These are phyloP conservation scores for Cystobasidiaceae sp. DNA, from an alignment of 1,284 basidiomycete genomes.

Conservation along the genomic window DNA sequence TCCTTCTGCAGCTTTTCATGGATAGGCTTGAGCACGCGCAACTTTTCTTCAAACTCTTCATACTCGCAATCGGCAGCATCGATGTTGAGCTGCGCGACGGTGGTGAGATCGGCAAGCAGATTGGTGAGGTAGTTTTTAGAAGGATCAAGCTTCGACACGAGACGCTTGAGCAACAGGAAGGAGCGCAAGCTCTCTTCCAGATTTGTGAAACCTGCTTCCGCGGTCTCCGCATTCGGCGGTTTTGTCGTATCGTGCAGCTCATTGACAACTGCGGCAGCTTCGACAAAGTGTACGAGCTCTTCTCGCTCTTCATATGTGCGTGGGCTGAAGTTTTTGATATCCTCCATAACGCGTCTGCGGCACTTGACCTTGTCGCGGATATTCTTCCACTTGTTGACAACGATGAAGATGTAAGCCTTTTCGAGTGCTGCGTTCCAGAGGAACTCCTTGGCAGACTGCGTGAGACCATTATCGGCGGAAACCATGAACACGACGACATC, in stretches of 20 bases:
- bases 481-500: conserved; percentile 99
- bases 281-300: conserved; percentile 97
- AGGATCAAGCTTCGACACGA: conserved; percentile 91
- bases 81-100: conserved; percentile 80
- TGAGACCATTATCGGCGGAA: conserved; percentile 98
- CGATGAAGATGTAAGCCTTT: conserved; percentile 97
- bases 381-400: conserved; percentile 96
- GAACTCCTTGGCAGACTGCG: conserved; percentile 92
- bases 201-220: conserved; percentile 68
- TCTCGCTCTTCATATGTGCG: conserved; percentile 83
- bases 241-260: conserved; percentile 47
- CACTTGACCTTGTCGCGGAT: conserved; percentile 96
- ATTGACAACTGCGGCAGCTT: conserved; percentile 57
- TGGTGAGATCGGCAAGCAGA: conserved; percentile 78
- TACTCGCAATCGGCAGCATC: conserved; percentile 76
- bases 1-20: conserved; percentile 78
- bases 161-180: conserved; percentile 91
- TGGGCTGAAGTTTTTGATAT: conserved; percentile 88
- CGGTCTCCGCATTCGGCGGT: conserved; percentile 36
- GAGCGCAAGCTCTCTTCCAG: conserved; percentile 89
- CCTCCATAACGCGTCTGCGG: conserved; percentile 79
- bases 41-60: conserved; percentile 65
- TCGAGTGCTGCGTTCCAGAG: conserved; percentile 88
- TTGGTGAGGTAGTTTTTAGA: conserved; percentile 90
- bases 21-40: conserved; percentile 69